Base-by-base conservation (phyloP, 1,139 yeast genomes). In the Protomyces gravidus region DNA sequence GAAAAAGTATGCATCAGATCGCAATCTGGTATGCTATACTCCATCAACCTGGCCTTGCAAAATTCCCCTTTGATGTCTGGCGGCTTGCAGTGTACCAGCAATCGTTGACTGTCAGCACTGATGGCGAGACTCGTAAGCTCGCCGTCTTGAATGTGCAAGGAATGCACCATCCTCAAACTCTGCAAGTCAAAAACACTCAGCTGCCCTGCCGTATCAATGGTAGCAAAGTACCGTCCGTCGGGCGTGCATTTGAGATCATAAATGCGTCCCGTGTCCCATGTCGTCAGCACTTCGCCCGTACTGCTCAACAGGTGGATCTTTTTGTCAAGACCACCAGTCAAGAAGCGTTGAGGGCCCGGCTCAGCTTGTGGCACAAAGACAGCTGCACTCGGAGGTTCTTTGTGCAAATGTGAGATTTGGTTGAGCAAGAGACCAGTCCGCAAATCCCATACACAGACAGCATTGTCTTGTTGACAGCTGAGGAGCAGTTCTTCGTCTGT, bases 251-350 rank as follows among this genome's bases (percentile, higher is more conserved):
- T 78, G 63, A 88, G 71, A 68, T 85, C 92, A 66, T 84, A 83
- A n/a, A 87, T 80, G 52, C 94, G 70, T 11, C 77, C 70, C 11
- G 77, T 76, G 9, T 69, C 70, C 73, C 80, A 78, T 33, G 71
- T 70, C 63, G 70, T 75, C 28, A 70, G 67, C 59, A 71, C 72
- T 59, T 71, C 71, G 47, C 76, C 84, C 9, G 74, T 71, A 25
- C 80, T 67, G 65, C 83, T 81, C 74, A 80, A 86, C 13, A 86
- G 78, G 33, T 81, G 79, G 61, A 89, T 78, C 52, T 81, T 83
- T 64, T 83, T 83, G 69, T 88, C 96, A 0, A 90, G 89, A 1
- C 92, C 83, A 0, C 95, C 94, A 21, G 86, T 76, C 9, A 88
- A 76, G 63, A 87, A 84, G 3, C 36, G 36, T 5, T 15, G 15